These are phyloP conservation scores for Agastache rugosa DNA, from an alignment of 257 asterid species.

Conservation along the genomic window DNA sequence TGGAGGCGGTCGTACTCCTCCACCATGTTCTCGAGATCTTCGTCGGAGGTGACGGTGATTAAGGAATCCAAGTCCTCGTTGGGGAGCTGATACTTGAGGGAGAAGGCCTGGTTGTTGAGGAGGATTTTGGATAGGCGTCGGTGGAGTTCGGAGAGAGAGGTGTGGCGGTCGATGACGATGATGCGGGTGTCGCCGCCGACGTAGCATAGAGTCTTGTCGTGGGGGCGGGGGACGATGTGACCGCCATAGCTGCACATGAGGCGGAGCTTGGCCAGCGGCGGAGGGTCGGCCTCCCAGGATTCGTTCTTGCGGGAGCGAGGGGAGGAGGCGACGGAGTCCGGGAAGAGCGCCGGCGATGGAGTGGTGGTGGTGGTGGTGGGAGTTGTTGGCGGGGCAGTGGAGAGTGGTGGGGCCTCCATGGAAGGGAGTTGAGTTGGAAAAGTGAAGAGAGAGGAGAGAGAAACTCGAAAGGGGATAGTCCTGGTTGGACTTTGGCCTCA, in stretches of 20 bases:
- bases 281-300: constrained; percentile 55
- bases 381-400: constrained; percentile 41
- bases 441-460: constrained; percentile 27
- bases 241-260: constrained; percentile 97
- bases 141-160: constrained; percentile 59
- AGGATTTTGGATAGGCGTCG: constrained; percentile 67
- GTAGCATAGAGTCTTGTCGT: constrained; percentile 82
- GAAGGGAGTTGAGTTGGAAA: constrained; percentile 40
- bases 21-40: constrained; percentile 87
- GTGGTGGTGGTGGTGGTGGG: constrained; percentile 40
- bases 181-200: constrained; percentile 91
- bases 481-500: constrained; percentile 35
- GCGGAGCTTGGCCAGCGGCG: constrained; percentile 61
- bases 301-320: constrained; percentile 56
- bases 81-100: constrained; percentile 79
- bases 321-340: constrained; percentile 54
- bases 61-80: constrained; percentile 85
- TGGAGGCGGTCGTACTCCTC: constrained; percentile 86
- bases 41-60: constrained; percentile 77
- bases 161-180: constrained; percentile 66
- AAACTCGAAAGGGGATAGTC: constrained; percentile 17
- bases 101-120: constrained; percentile 51
- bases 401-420: constrained; percentile 74
- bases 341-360: constrained; percentile 33
- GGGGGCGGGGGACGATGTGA: constrained; percentile 89